A percentile compares a stretch with the other conserved stretches of the same genome.
Conservation (phyloP, 2,329 filamentous ascomycete species). For the Xylaria sp. region DNA sequence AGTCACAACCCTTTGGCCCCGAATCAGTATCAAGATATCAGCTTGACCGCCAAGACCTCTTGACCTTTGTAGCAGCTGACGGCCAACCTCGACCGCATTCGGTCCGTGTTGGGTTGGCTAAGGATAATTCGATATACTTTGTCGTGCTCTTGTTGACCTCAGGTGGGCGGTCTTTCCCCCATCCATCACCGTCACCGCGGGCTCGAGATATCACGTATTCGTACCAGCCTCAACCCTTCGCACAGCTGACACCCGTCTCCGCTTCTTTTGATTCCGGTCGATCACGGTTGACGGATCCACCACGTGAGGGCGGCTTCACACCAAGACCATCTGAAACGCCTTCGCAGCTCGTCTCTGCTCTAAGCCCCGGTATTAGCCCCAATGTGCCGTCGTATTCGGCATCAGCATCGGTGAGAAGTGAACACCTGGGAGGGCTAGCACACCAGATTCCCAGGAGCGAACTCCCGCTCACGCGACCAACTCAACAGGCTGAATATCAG, state of each 20-base stretch:
- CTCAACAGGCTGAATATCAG: constrained; percentile 46
- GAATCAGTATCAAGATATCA: constrained; percentile 60
- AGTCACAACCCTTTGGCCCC: constrained; percentile 57
- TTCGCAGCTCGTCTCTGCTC: constrained; percentile 42
- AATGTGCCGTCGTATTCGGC: constrained; percentile 53
- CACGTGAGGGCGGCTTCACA: constrained; percentile 42
- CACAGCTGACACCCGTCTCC: constrained; percentile 53
- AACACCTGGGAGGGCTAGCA: constrained; percentile 51
- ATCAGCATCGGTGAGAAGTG: constrained; percentile 54
- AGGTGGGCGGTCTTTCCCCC: constrained; percentile 46
- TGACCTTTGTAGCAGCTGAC: constrained; percentile 59
- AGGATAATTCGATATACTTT: constrained; percentile 67
- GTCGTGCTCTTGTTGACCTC: constrained; percentile 57
- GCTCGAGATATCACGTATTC: constrained; percentile 49
- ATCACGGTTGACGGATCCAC: constrained; percentile 44
- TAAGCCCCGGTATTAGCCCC: constrained; percentile 47
- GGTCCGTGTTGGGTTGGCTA: constrained; percentile 62
- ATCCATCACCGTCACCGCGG: constrained; percentile 53
- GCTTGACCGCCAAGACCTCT: constrained; percentile 59
- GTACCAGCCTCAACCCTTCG: constrained; percentile 49
- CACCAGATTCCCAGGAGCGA: constrained; percentile 63
- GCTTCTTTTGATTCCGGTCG: constrained; percentile 55
- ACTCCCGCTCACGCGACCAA: constrained; percentile 42
- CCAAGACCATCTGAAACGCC: constrained; percentile 42
- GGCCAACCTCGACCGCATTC: constrained; percentile 57